Percentiles rank a stretch among this genome's conserved stretches.
phyloP scores from a whole-genome alignment of 306 rosid genomes.

The Inga oerstediana region DNA sequence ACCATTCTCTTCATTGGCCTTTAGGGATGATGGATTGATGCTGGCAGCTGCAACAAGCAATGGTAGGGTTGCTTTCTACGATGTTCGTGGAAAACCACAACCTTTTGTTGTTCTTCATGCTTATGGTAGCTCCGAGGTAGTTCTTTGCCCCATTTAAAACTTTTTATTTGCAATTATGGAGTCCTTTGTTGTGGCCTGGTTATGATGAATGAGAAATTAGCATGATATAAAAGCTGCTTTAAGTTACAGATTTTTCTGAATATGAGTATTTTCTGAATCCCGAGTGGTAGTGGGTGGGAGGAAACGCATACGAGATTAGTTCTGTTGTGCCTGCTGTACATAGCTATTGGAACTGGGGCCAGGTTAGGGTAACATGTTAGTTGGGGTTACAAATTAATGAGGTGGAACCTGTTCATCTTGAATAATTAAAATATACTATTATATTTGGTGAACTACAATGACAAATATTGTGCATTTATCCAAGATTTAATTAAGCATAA shows the following conservation, averaged over 20 bases:
- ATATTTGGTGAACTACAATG: neutral
- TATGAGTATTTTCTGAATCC: neutral
- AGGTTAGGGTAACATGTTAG: neutral
- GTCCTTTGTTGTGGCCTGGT: conserved; percentile 14
- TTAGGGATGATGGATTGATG: conserved; percentile 92
- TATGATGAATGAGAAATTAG: conserved; percentile 8
- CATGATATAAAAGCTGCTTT: conserved; percentile 17
- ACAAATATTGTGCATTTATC: neutral
- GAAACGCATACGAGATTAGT: conserved; percentile 7
- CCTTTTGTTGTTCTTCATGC: conserved; percentile 93
- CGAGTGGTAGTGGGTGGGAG: neutral
- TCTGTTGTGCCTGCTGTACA: neutral
- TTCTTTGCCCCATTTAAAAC: conserved; percentile 15
- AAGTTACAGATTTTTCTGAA: conserved; percentile 7
- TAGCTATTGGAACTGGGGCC: neutral
- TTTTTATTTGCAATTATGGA: conserved; percentile 19
- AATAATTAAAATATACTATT: neutral
- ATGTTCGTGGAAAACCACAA: conserved; percentile 95
- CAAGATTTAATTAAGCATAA: neutral
- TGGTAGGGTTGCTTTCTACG: conserved; percentile 93
- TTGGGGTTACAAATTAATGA: neutral
- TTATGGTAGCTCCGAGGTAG: conserved; percentile 62
- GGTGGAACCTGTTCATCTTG: neutral
- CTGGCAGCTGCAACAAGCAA: conserved; percentile 98
- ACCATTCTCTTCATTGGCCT: conserved; percentile 93